Percentiles rank a stretch among this genome's conserved stretches.
Evolutionary conservation across 495 filamentous ascomycete species (phyloP).

Genomic region (Penicillium arizonense): DNA sequence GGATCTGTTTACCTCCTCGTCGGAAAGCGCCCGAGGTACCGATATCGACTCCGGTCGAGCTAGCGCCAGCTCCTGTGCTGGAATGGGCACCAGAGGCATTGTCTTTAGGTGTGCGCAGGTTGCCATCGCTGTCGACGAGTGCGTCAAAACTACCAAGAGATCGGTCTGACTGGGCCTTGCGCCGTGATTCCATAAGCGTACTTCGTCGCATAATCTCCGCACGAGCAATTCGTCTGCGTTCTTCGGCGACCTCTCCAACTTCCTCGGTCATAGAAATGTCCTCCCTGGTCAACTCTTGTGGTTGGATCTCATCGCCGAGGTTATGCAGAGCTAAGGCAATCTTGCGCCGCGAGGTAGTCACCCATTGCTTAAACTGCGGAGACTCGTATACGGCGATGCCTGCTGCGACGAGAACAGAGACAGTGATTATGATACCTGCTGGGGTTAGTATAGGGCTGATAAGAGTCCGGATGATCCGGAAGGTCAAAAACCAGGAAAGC

Average conservation of each 20-base stretch:
- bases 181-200: slow-evolving; percentile 38
- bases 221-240: slow-evolving; percentile 64
- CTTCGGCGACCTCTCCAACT: slow-evolving; percentile 62
- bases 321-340: slow-evolving; percentile 75
- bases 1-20: slow-evolving; percentile 51
- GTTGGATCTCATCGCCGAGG: slow-evolving; percentile 73
- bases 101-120: slow-evolving; percentile 26
- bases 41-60: slow-evolving; percentile 46
- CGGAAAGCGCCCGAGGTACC: slow-evolving; percentile 54
- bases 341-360: slow-evolving; percentile 72
- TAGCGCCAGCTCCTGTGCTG: slow-evolving; percentile 18
- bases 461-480: slow-evolving; percentile 28
- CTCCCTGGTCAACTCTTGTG: slow-evolving; percentile 36
- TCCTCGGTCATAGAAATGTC: slow-evolving; percentile 58
- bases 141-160: slow-evolving; percentile 49
- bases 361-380: slow-evolving; percentile 73
- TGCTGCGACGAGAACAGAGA: slow-evolving; percentile 73
- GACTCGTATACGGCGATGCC: slow-evolving; percentile 85
- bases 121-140: slow-evolving; percentile 54
- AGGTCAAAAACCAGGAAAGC: slow-evolving; percentile 4
- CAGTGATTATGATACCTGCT: slow-evolving; percentile 73
- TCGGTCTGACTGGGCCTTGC: slow-evolving; percentile 20
- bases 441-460: slow-evolving; percentile 28
- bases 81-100: slow-evolving; percentile 6
- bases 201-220: slow-evolving; percentile 72